Base-by-base conservation (phyloP, 768 basidiomycete genomes). In the Leccinum longicurvipes region DNA sequence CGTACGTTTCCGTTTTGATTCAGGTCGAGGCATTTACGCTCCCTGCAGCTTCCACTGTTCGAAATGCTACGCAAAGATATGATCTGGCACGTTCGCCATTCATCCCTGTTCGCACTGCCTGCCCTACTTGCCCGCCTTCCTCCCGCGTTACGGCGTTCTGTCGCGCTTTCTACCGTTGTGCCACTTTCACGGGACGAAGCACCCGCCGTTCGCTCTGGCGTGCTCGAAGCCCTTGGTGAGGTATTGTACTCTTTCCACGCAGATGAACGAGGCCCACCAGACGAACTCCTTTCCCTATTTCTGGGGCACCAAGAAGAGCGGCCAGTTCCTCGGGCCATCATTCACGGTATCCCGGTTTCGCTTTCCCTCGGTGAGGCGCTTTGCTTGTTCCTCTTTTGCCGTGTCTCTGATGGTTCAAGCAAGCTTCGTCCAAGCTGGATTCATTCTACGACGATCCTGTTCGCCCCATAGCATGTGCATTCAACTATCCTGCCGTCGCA, bases 401-500 rank as follows among this genome's bases (percentile, higher is more conserved):
- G 31, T 7, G 21, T 23, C 49, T 32, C 52, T 69, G 53, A 65
- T 15, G 4, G 15, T 39, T 34, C 34, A 24, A 47, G 34, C 3
- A 58, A 73, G 72, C 47, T 6, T 47, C 56, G 12, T 59, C 65
- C 44, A 58, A 72, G 44, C 55, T 78, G 57, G 78, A 80, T 53
- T 70, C 74, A 32, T 81, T 84, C 64, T 81, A 77, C 63, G 76
- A 79, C 36, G 88, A 93, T 66, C 82, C 85, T 4, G 81, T 86
- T 48, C 83, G 91, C 11, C 82, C 88, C 2, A 75, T 91, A 21
- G 84, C 91, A 42, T 89, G 87, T 67, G 90, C 90, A 6, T 93
- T 92, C 73, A 93, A 97, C 73, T 89, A 90, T 66, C 96, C 96
- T 23, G 95, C 93, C 6, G 90, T 98, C 8, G 83, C 86, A 4